Evolutionary conservation across 768 basidiomycete species (phyloP).

Genomic region (Tricholomella constricta): DNA sequence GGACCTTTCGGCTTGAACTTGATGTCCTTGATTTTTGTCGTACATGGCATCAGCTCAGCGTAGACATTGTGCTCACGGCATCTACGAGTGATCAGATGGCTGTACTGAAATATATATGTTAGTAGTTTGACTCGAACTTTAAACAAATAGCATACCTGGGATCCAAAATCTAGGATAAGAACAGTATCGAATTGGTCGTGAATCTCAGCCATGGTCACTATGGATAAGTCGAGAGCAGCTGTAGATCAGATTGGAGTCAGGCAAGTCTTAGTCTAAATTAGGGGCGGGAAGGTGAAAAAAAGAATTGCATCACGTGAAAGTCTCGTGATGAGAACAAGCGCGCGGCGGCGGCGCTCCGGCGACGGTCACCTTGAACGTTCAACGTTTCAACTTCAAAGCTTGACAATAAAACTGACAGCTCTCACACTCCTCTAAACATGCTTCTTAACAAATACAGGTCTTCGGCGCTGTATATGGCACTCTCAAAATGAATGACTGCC

Average conservation of each 20-base stretch:
- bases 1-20: conserved; percentile 93
- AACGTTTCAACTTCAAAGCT: no score
- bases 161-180: conserved; percentile 96
- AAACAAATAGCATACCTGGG: conserved; percentile 61
- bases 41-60: conserved; percentile 97
- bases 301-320: not conserved
- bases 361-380: no score
- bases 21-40: conserved; percentile 83
- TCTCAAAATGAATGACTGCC: not conserved
- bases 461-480: no score
- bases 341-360: no score
- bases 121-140: conserved; percentile 10
- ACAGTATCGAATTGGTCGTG: conserved; percentile 96
- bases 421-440: no score
- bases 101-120: conserved; percentile 66
- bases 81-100: conserved; percentile 95
- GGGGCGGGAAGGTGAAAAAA: not conserved
- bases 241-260: no score
- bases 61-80: conserved; percentile 98
- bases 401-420: no score
- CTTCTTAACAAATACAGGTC: no score
- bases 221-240: not conserved
- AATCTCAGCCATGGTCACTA: conserved; percentile 71
- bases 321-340: not conserved
- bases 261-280: no score